A percentile compares a stretch with the other conserved stretches of the same genome.
Conservation (phyloP, 2,329 filamentous ascomycete species). For the Tolypocladium endophyticum region DNA sequence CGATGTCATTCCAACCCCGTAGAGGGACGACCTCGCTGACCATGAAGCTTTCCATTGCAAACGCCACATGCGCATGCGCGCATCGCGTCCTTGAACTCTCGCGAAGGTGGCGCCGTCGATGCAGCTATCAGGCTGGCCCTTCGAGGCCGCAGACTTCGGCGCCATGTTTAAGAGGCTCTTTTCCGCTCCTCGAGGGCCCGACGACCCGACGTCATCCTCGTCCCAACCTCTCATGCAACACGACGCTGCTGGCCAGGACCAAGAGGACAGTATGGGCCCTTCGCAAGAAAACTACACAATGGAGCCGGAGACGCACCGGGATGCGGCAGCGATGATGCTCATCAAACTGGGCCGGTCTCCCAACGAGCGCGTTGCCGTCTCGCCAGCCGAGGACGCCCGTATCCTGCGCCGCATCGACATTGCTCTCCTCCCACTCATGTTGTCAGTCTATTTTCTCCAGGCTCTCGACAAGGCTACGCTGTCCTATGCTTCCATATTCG, state of each 20-base stretch:
- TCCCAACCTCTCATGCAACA: not conserved
- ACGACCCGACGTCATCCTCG: not conserved
- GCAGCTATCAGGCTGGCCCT: not conserved
- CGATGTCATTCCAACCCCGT: not conserved
- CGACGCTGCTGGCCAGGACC: not conserved
- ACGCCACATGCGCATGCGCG: not conserved
- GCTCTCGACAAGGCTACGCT: conserved; percentile 53
- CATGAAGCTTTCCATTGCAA: not conserved
- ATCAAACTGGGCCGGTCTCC: conserved; percentile 25
- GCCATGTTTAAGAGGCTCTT: not conserved
- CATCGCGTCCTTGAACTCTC: not conserved
- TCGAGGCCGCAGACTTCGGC: not conserved
- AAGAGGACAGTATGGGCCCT: not conserved
- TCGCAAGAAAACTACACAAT: not conserved
- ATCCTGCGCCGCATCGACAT: conserved; percentile 28
- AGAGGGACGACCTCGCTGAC: not conserved
- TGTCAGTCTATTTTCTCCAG: conserved; percentile 53
- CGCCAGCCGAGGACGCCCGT: conserved; percentile 21
- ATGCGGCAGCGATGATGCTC: conserved; percentile 35
- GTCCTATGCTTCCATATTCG: conserved; percentile 52
- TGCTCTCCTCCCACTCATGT: conserved; percentile 33
- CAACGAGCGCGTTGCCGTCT: conserved; percentile 19
- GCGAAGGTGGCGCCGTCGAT: not conserved
- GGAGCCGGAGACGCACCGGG: conserved; percentile 15
- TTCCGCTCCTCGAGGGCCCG: not conserved